Percentiles rank a stretch among this genome's conserved stretches.
Conservation (phyloP, 2,329 filamentous ascomycete species). For the Madurella fahalii region DNA sequence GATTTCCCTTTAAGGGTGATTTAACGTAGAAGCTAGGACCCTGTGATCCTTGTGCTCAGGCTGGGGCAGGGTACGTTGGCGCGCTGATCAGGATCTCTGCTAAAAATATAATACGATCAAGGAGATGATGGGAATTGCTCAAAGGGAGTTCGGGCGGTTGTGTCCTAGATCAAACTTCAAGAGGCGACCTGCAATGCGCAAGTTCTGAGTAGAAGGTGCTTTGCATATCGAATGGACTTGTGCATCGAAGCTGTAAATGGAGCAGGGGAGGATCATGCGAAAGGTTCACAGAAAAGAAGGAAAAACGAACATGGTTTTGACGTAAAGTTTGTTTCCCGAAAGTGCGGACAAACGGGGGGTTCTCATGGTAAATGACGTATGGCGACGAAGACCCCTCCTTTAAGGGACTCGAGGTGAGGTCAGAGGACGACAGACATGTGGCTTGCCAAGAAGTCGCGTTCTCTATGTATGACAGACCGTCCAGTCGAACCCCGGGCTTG, state of each 20-base stretch:
- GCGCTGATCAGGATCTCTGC: constrained; percentile 10
- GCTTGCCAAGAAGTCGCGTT: background rate
- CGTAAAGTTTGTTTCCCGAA: background rate
- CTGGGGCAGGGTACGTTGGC: constrained; percentile 1
- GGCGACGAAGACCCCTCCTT: background rate
- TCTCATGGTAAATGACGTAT: constrained; percentile 4
- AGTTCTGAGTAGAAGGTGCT: no score
- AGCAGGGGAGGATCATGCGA: background rate
- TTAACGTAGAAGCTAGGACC: no score
- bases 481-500: no score
- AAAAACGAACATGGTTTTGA: no score
- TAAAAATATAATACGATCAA: background rate
- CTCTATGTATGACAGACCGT: background rate
- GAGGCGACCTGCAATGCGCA: no score
- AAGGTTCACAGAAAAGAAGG: no score
- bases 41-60: no score
- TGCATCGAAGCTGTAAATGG: background rate
- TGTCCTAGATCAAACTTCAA: no score
- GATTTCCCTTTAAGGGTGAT: background rate
- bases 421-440: background rate
- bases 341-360: background rate
- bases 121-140: background rate
- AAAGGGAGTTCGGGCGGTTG: no score
- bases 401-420: constrained; percentile 1
- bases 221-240: no score